These are phyloP conservation scores for Spathaspora girioi DNA, from an alignment of 805 yeast genomes.

Conservation along the genomic window DNA sequence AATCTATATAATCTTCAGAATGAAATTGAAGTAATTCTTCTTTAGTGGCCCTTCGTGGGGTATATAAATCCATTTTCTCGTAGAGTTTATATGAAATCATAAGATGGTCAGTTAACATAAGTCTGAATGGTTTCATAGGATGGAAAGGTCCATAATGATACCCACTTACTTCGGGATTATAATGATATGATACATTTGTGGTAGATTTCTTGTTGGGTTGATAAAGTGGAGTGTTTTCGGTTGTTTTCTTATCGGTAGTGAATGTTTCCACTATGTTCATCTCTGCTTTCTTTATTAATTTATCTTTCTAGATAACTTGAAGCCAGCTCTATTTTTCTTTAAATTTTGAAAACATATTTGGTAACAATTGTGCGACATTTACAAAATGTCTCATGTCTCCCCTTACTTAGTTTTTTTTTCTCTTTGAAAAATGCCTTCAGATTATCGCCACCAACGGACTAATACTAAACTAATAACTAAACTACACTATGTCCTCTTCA, in stretches of 20 bases:
- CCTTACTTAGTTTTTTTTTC: background rate
- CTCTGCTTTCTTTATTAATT: slow-evolving; percentile 5
- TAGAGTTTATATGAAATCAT: slow-evolving; percentile 82
- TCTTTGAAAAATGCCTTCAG: background rate
- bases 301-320: background rate
- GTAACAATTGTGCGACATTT: background rate
- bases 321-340: too few species aligned
- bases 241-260: slow-evolving; percentile 30
- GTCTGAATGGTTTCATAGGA: slow-evolving; percentile 97
- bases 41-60: slow-evolving; percentile 76
- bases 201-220: slow-evolving; percentile 21
- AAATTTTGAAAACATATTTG: background rate
- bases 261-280: slow-evolving; percentile 21
- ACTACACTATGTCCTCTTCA: slow-evolving; percentile 37
- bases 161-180: slow-evolving; percentile 71
- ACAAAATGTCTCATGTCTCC: background rate
- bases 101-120: slow-evolving; percentile 90
- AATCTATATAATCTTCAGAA: slow-evolving; percentile 79
- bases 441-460: background rate
- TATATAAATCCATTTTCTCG: slow-evolving; percentile 85
- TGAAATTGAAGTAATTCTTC: slow-evolving; percentile 82
- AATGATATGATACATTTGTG: slow-evolving; percentile 81
- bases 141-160: slow-evolving; percentile 91
- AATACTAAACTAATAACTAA: background rate
- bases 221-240: slow-evolving; percentile 29